Conservation (phyloP, 108 stramenopile genomes). For the Stephanodiscus triporus region DNA sequence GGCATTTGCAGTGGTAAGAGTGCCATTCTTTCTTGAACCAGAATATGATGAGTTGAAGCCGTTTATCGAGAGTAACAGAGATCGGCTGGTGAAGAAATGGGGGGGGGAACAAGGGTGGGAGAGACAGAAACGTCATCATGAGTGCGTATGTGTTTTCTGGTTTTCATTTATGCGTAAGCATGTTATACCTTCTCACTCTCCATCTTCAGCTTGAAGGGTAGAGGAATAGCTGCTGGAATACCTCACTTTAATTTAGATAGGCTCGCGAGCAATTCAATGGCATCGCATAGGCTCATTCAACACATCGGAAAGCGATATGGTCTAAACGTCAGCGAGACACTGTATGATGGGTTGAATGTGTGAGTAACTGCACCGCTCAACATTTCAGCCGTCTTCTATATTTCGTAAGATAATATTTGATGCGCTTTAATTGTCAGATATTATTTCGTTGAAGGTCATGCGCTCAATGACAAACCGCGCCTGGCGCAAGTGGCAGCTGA, state of each 20-base stretch:
- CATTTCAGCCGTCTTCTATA: too few species aligned
- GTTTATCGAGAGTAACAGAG: slow-evolving; percentile 81
- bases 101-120: slow-evolving; percentile 81
- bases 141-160: slow-evolving; percentile 29
- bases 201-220: slow-evolving; percentile 60
- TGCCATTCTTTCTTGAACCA: slow-evolving; percentile 89
- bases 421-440: slow-evolving; percentile 43
- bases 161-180: too few species aligned
- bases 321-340: slow-evolving; percentile 66
- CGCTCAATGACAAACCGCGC: slow-evolving; percentile 65
- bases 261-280: slow-evolving; percentile 84
- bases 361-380: slow-evolving; percentile 30
- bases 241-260: slow-evolving; percentile 87
- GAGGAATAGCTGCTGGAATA: slow-evolving; percentile 80
- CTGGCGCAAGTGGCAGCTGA: slow-evolving; percentile 60
- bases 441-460: slow-evolving; percentile 75
- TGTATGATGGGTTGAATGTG: slow-evolving; percentile 80
- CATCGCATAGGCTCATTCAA: slow-evolving; percentile 84
- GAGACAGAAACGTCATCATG: slow-evolving; percentile 69
- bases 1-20: slow-evolving; percentile 76
- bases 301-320: slow-evolving; percentile 79
- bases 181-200: background rate
- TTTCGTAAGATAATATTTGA: too few species aligned
- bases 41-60: slow-evolving; percentile 72
- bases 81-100: slow-evolving; percentile 81